Evolutionary conservation across 2,329 filamentous ascomycete genomes (phyloP).

Genomic region (Pseudopithomyces maydicus): DNA sequence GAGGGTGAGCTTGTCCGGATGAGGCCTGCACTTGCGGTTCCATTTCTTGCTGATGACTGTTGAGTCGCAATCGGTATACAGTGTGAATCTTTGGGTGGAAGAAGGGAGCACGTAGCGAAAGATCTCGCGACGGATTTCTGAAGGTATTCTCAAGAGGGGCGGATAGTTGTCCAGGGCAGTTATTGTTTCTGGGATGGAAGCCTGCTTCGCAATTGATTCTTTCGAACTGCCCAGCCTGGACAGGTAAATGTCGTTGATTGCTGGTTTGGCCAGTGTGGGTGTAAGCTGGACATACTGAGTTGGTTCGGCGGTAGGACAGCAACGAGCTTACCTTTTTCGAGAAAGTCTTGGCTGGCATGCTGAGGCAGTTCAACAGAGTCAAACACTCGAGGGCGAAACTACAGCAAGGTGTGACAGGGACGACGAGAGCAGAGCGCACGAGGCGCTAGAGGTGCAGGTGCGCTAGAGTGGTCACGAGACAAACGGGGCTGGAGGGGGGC

Average conservation of each 20-base stretch:
- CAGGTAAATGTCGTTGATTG: conserved; percentile 33
- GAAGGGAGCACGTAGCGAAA: conserved; percentile 45
- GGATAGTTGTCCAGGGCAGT: conserved; percentile 43
- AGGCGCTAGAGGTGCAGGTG: conserved; percentile 2
- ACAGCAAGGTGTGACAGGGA: conserved; percentile 7
- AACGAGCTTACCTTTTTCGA: conserved; percentile 39
- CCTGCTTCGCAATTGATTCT: conserved; percentile 41
- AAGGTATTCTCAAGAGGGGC: conserved; percentile 44
- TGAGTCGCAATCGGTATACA: conserved; percentile 52
- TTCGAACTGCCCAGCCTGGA: conserved; percentile 29
- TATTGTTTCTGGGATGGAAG: conserved; percentile 44
- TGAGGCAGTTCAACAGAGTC: conserved; percentile 7
- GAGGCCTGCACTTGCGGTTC: conserved; percentile 41
- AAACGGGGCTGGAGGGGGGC: neutral
- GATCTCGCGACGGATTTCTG: conserved; percentile 46
- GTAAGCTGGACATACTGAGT: conserved; percentile 33
- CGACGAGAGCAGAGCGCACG: neutral
- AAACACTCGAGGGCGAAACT: neutral
- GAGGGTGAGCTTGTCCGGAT: conserved; percentile 40
- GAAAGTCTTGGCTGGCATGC: conserved; percentile 42
- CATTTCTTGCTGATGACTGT: conserved; percentile 45
- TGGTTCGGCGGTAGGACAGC: conserved; percentile 6
- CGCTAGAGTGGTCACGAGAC: conserved; percentile 12
- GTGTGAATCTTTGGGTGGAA: conserved; percentile 49
- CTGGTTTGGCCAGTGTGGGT: conserved; percentile 28